Evolutionary conservation across 768 basidiomycete species (phyloP).

Genomic region (Lentinula edodes): DNA sequence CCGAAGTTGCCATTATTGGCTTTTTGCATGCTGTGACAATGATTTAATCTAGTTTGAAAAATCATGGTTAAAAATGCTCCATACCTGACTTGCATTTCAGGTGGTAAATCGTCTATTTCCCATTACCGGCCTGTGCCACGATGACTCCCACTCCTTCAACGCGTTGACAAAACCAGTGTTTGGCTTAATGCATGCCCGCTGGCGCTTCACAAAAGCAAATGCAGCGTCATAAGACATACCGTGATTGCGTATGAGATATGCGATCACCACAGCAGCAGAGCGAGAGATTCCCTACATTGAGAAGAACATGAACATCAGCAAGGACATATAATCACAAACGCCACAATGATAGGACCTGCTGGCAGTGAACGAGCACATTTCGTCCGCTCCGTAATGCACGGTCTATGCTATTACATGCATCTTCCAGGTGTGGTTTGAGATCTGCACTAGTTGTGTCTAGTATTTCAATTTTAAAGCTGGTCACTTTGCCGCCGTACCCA

Average conservation of each 20-base stretch:
- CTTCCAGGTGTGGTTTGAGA: constrained; percentile 62
- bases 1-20: no score
- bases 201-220: constrained; percentile 50
- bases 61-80: background rate
- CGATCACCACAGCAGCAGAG: constrained; percentile 70
- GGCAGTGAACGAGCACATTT: constrained; percentile 75
- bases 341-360: constrained; percentile 51
- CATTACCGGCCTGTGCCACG: constrained; percentile 18
- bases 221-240: constrained; percentile 72
- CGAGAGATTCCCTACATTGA: constrained; percentile 65
- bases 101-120: constrained; percentile 3
- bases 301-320: constrained; percentile 6
- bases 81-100: background rate
- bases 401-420: constrained; percentile 63
- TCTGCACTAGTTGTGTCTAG: constrained; percentile 58
- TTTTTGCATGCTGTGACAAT: background rate
- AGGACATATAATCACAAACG: background rate
- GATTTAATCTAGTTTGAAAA: background rate
- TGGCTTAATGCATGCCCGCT: constrained; percentile 70
- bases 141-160: constrained; percentile 52
- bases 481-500: constrained; percentile 34
- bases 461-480: constrained; percentile 62
- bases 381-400: constrained; percentile 50
- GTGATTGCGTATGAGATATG: constrained; percentile 72
- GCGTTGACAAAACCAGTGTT: constrained; percentile 70